Percentiles rank a stretch among this genome's conserved stretches.
Conservation (phyloP, 129 eudicot species). For the Smallanthus sonchifolius region DNA sequence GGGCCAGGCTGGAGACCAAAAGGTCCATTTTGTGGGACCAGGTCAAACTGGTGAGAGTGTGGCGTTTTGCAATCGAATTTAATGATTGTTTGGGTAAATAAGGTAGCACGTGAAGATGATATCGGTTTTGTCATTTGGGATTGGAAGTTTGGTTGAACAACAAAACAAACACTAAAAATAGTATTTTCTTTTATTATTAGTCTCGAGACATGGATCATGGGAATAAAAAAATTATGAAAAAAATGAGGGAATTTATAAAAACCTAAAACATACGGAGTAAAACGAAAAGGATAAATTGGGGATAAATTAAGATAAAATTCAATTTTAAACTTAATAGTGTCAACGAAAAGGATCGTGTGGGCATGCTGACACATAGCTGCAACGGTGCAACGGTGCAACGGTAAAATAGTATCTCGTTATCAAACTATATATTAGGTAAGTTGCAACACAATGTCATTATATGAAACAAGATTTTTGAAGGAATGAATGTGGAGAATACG, state of each 20-base stretch:
- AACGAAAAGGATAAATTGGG: too few relatives aligned
- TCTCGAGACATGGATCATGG: slow-evolving; percentile 10
- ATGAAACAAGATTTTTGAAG: background rate
- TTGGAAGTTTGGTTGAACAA: background rate
- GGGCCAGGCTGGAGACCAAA: slow-evolving; percentile 9
- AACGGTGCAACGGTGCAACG: background rate
- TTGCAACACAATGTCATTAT: background rate
- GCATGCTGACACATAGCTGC: background rate
- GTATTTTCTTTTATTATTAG: background rate
- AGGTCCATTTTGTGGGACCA: slow-evolving; percentile 30
- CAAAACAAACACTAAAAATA: background rate
- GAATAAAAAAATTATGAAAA: background rate
- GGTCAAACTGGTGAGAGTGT: slow-evolving; percentile 21
- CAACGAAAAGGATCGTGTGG: background rate
- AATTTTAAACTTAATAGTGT: background rate
- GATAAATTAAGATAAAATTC: background rate
- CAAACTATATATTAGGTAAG: background rate
- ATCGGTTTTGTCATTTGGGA: background rate
- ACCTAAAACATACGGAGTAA: background rate
- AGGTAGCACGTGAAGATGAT: slow-evolving; percentile 20
- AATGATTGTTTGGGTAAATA: slow-evolving; percentile 32
- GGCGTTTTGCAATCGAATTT: slow-evolving; percentile 31
- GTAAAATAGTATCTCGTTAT: background rate
- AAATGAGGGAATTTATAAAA: background rate
- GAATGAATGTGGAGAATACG: slow-evolving; percentile 5